Conservation (phyloP, 1,139 yeast species). For the Taiozyma sp. region DNA sequence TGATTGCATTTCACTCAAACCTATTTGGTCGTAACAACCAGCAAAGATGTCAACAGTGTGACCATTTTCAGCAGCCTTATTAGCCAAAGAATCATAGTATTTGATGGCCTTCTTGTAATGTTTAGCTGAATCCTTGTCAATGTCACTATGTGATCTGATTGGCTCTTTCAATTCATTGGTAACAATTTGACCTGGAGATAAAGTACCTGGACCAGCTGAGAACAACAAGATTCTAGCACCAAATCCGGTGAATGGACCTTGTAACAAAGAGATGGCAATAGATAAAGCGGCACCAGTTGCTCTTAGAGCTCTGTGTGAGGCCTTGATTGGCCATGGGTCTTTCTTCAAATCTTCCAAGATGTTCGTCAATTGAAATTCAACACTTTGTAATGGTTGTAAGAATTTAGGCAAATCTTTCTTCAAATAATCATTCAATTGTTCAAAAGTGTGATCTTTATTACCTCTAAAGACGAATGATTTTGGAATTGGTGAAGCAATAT, state of each 20-base stretch:
- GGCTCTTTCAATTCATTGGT: conserved; percentile 92
- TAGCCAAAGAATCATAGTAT: conserved; percentile 76
- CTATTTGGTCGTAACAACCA: conserved; percentile 97
- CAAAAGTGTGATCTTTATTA: conserved; percentile 77
- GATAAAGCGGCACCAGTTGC: conserved; percentile 92
- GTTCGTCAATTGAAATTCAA: conserved; percentile 82
- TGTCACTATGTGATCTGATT: conserved; percentile 94
- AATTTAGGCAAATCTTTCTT: conserved; percentile 44
- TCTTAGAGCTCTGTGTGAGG: conserved; percentile 85
- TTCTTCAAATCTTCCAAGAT: conserved; percentile 73
- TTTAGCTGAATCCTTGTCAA: conserved; percentile 84
- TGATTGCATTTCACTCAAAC: conserved; percentile 94
- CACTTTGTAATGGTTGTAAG: conserved; percentile 79
- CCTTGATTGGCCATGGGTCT: conserved; percentile 92
- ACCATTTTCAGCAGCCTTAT: conserved; percentile 70
- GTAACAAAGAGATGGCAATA: conserved; percentile 78
- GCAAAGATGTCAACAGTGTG: conserved; percentile 93
- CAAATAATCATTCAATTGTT: conserved; percentile 73
- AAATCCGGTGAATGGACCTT: conserved; percentile 80
- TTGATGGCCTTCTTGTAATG: conserved; percentile 90
- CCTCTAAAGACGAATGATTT: conserved; percentile 92
- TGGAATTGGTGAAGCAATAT: conserved; percentile 70
- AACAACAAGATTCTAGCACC: conserved; percentile 91
- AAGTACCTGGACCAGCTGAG: conserved; percentile 94
- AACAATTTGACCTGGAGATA: conserved; percentile 93